Conservation (phyloP, 2,329 filamentous ascomycete species). For the Akanthomyces muscarius region DNA sequence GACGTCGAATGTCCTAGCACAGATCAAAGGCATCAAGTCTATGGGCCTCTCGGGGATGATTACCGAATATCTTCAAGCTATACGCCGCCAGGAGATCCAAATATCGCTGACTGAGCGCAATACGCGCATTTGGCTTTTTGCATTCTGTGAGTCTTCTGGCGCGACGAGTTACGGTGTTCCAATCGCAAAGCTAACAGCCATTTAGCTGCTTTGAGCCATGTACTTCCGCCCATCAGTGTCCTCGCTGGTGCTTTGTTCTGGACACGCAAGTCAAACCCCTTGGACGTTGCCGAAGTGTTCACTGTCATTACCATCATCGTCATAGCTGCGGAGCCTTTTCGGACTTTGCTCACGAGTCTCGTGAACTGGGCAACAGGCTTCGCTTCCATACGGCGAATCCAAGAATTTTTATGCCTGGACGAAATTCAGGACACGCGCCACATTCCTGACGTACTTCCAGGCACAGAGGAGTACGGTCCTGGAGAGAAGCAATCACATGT, state of each 20-base stretch:
- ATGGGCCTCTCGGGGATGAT: no score
- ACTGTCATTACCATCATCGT: background rate
- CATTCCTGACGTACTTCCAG: background rate
- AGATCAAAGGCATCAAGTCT: no score
- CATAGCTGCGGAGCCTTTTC: background rate
- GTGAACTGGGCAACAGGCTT: background rate
- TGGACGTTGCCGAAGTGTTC: background rate
- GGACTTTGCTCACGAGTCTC: background rate
- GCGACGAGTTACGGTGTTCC: no score
- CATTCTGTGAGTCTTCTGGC: background rate
- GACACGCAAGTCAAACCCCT: background rate
- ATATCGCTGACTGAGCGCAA: no score
- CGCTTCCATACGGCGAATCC: conserved; percentile 1
- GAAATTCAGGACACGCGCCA: background rate
- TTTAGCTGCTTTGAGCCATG: background rate
- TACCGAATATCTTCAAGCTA: no score
- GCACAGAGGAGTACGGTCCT: no score
- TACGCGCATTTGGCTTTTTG: background rate
- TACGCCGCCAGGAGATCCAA: no score
- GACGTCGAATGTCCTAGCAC: no score
- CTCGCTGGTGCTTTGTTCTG: background rate
- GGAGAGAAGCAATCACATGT: background rate
- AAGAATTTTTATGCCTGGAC: background rate
- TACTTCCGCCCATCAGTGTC: background rate
- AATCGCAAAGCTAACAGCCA: no score